Evolutionary conservation across 805 yeast genomes (phyloP).

Genomic region (Yamadazyma tumulicola): DNA sequence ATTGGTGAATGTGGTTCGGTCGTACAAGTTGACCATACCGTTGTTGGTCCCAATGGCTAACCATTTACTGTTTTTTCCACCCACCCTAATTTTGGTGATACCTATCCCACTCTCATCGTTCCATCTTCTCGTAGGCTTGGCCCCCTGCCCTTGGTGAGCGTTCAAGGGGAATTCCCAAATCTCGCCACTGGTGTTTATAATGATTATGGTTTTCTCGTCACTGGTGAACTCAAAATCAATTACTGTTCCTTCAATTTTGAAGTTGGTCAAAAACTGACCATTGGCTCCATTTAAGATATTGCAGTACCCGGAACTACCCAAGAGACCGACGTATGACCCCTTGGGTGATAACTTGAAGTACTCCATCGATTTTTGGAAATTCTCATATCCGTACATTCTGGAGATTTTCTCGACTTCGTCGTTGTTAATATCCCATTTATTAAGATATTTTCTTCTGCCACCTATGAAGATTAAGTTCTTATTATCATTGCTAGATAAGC

Average conservation of each 20-base stretch:
- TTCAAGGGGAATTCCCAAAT: constrained; percentile 73
- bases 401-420: constrained; percentile 80
- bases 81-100: constrained; percentile 70
- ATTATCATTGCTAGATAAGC: constrained; percentile 19
- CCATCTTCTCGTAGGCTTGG: constrained; percentile 66
- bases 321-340: constrained; percentile 69
- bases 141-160: constrained; percentile 9
- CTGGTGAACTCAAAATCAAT: constrained; percentile 72
- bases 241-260: constrained; percentile 83
- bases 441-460: constrained; percentile 90
- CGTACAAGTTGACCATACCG: constrained; percentile 89
- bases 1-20: constrained; percentile 40
- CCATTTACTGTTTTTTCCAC: constrained; percentile 71
- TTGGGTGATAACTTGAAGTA: constrained; percentile 71
- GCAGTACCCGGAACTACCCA: constrained; percentile 90
- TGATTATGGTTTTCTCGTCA: constrained; percentile 44
- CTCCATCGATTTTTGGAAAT: constrained; percentile 82
- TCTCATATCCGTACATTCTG: constrained; percentile 88
- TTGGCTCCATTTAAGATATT: constrained; percentile 71
- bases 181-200: constrained; percentile 77
- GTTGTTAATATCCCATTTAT: constrained; percentile 76
- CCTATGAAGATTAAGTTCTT: constrained; percentile 65
- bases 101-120: constrained; percentile 83
- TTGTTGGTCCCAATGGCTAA: constrained; percentile 84
- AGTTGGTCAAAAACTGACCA: constrained; percentile 85